Conservation (phyloP, 140 eudicot species). For the Ambrosia hybrid region DNA sequence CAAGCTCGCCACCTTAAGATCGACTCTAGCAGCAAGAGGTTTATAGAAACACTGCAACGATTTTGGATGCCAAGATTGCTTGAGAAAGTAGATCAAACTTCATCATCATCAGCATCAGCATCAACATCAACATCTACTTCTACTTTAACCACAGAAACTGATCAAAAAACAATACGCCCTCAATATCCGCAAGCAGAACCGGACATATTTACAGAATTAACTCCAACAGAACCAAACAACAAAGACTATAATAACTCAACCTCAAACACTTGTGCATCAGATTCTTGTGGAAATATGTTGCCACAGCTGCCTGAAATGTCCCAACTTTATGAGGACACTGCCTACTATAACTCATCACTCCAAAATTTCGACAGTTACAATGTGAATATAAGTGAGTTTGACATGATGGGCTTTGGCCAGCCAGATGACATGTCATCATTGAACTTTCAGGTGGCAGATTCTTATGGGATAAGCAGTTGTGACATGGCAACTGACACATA, state of each 20-base stretch:
- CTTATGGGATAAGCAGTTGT: constrained; percentile 27
- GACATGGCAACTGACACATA: constrained; percentile 30
- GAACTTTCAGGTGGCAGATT: constrained; percentile 36
- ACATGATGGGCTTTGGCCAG: constrained; percentile 25
- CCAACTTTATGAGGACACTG: constrained; percentile 25
- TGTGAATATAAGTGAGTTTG: constrained; percentile 35
- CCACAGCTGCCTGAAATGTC: constrained; percentile 14
- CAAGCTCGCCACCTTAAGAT: constrained; percentile 56
- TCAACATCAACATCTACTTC: not conserved
- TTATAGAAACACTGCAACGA: constrained; percentile 40
- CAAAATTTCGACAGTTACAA: constrained; percentile 24
- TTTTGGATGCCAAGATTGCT: constrained; percentile 57
- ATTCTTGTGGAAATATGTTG: constrained; percentile 20
- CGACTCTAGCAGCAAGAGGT: constrained; percentile 48
- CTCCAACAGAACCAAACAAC: constrained; percentile 9
- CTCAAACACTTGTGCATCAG: constrained; percentile 27
- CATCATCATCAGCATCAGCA: constrained; percentile 28
- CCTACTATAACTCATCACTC: constrained; percentile 21
- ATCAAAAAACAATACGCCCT: constrained; percentile 16
- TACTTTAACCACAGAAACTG: constrained; percentile 25
- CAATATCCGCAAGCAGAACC: constrained; percentile 17
- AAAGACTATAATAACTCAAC: constrained; percentile 4
- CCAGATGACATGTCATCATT: constrained; percentile 20
- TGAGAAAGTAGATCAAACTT: constrained; percentile 42
- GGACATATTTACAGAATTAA: constrained; percentile 12